A percentile compares a stretch with the other conserved stretches of the same genome.
Conservation (phyloP, 805 yeast genomes). For the Isabelozyma gotoi region DNA sequence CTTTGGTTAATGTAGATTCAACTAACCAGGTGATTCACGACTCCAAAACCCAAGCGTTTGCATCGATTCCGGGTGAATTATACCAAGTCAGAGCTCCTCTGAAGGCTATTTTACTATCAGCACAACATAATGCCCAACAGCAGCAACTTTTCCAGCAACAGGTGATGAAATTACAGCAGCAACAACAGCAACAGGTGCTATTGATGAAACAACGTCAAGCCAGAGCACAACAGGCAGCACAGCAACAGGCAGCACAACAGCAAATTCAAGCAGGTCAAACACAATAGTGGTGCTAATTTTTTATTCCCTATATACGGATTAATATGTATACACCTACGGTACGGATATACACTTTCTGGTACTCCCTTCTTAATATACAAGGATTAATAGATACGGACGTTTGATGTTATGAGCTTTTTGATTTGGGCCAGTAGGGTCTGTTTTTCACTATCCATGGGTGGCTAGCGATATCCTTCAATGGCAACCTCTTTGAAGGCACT, state of each 20-base stretch:
- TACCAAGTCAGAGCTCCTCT: conserved; percentile 48
- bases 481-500: conserved; percentile 65
- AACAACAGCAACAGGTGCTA: conserved; percentile 26
- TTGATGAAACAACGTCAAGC: conserved; percentile 31
- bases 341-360: background rate
- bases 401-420: background rate
- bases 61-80: conserved; percentile 60
- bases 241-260: conserved; percentile 9
- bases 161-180: conserved; percentile 39
- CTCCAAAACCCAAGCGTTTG: conserved; percentile 39
- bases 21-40: conserved; percentile 7
- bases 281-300: background rate
- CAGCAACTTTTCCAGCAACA: conserved; percentile 47
- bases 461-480: conserved; percentile 55
- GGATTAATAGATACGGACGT: too few species aligned
- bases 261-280: conserved; percentile 3
- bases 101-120: conserved; percentile 41
- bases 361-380: background rate
- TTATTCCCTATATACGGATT: background rate
- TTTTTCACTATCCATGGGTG: conserved; percentile 87
- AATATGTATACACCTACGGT: background rate
- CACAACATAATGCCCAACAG: conserved; percentile 42
- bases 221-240: conserved; percentile 7
- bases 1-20: conserved; percentile 63
- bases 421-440: conserved; percentile 55